Conservation (phyloP, 805 yeast genomes). For the Ogataea philodendri region DNA sequence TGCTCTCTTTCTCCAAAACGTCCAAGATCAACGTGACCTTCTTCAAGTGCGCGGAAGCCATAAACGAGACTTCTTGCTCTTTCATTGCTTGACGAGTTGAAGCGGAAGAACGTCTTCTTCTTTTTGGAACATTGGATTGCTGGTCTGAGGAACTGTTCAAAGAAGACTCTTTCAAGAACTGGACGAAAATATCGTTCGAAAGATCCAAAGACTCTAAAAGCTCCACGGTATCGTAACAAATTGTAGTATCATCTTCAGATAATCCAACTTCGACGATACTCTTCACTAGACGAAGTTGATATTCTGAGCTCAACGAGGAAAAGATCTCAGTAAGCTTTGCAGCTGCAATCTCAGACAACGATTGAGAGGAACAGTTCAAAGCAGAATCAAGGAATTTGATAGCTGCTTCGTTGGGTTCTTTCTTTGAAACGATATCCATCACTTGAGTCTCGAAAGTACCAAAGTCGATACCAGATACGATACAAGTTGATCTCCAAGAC, state of each 20-base stretch:
- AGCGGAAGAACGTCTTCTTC: conserved; percentile 82
- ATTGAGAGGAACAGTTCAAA: conserved; percentile 44
- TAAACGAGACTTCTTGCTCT: conserved; percentile 62
- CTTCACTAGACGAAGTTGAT: conserved; percentile 56
- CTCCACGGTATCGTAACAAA: conserved; percentile 51
- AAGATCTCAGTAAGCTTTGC: conserved; percentile 56
- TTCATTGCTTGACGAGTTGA: conserved; percentile 74
- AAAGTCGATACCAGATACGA: conserved; percentile 48
- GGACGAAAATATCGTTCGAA: conserved; percentile 54
- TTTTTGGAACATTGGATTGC: conserved; percentile 52
- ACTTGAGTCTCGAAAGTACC: conserved; percentile 55
- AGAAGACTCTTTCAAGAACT: conserved; percentile 50
- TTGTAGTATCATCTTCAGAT: conserved; percentile 33
- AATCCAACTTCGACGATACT: conserved; percentile 53
- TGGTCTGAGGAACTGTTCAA: conserved; percentile 34
- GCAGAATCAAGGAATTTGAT: conserved; percentile 59
- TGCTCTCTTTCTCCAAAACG: conserved; percentile 56
- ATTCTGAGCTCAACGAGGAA: conserved; percentile 52
- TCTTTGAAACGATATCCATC: conserved; percentile 57
- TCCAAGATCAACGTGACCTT: conserved; percentile 79
- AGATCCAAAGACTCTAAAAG: conserved; percentile 55
- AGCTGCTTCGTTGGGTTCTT: conserved; percentile 56
- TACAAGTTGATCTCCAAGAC: conserved; percentile 43
- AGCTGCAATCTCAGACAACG: conserved; percentile 48
- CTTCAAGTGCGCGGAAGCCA: conserved; percentile 77